Base-by-base conservation (phyloP, 768 basidiomycete genomes). In the Suillus placidus region DNA sequence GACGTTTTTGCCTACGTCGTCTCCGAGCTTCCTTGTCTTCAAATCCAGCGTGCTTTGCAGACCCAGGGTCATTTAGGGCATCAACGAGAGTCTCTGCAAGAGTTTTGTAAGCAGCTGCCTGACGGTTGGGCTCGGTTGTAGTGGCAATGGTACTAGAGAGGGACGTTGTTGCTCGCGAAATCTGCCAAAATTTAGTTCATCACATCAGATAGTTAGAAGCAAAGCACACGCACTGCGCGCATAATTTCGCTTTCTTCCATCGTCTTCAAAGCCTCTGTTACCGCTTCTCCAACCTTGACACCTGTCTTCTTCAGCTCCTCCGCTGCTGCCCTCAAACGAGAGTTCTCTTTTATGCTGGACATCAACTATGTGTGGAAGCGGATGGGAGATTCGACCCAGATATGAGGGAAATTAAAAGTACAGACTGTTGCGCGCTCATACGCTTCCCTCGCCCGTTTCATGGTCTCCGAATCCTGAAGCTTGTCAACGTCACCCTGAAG, bases 401-500 rank as follows among this genome's bases (percentile, higher is more conserved):
- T n/a, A 60, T 61, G 37, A 60, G 42, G 66, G 34, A 42, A 51
- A 37, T n/a, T 14, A 30, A 18, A 64, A 62, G 61, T 61, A 84
- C 88, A 67, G 74, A 98, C 96, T 80, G 96, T 86, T 9, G 97
- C 95, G 67, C 91, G 87, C 80, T 99, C 97, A 79, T 99, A 99
- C 65, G 93, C 88, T 60, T 93, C 95, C 75, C 85, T 87, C 2
- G 95, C 95, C 71, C 85, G 86, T 81, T 93, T 94, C 94, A 99
- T 90, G 16, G 95, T 91, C 74, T 97, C 95, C 62, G 94, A 95
- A 76, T 98, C 97, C 82, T 98, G 96, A 58, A 98, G 79, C 80
- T 97, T 97, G 80, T 94, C 93, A 43, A 97, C 97, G 77, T 99
- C 95, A 68, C 97, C 97, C 79, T 97, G 94, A 20, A 99, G 84